phyloP scores from a whole-genome alignment of 2,329 filamentous ascomycete species.

The Metarhizium guizhouense region DNA sequence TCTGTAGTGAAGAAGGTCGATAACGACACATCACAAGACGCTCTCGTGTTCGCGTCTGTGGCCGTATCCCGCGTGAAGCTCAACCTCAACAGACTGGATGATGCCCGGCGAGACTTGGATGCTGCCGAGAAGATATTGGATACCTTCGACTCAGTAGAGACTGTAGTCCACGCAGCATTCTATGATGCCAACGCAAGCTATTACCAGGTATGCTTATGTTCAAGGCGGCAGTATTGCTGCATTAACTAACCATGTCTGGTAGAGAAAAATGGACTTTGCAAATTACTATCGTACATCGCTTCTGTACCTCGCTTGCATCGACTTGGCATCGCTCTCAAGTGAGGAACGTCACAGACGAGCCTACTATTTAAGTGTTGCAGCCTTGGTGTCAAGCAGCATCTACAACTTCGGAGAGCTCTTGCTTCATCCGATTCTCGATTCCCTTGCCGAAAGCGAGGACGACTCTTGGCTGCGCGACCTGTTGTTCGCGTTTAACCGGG shows the following conservation, averaged over 20 bases:
- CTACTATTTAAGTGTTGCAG: constrained; percentile 87
- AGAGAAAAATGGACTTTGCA: constrained; percentile 80
- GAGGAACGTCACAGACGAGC: constrained; percentile 74
- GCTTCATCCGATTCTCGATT: constrained; percentile 89
- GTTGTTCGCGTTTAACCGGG: constrained; percentile 96
- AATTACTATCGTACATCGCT: constrained; percentile 97
- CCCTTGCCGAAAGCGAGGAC: constrained; percentile 58
- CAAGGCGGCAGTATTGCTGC: background rate
- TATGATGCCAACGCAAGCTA: constrained; percentile 93
- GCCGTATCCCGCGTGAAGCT: constrained; percentile 85
- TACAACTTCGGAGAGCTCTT: constrained; percentile 99
- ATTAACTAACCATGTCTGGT: background rate
- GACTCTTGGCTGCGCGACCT: constrained; percentile 88
- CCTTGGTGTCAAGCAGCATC: constrained; percentile 86
- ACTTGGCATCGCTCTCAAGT: constrained; percentile 63
- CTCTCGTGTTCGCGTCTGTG: constrained; percentile 87
- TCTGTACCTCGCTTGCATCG: constrained; percentile 93
- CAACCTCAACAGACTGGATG: constrained; percentile 68
- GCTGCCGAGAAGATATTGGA: constrained; percentile 82
- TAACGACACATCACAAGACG: constrained; percentile 87
- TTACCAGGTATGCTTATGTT: constrained; percentile 54
- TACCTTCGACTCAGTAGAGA: constrained; percentile 89
- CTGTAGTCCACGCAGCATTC: constrained; percentile 89
- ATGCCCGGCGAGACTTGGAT: constrained; percentile 78
- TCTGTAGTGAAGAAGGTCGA: constrained; percentile 81